phyloP scores from a whole-genome alignment of 83 land plant genomes.

The Diphasiastrum complanatum region DNA sequence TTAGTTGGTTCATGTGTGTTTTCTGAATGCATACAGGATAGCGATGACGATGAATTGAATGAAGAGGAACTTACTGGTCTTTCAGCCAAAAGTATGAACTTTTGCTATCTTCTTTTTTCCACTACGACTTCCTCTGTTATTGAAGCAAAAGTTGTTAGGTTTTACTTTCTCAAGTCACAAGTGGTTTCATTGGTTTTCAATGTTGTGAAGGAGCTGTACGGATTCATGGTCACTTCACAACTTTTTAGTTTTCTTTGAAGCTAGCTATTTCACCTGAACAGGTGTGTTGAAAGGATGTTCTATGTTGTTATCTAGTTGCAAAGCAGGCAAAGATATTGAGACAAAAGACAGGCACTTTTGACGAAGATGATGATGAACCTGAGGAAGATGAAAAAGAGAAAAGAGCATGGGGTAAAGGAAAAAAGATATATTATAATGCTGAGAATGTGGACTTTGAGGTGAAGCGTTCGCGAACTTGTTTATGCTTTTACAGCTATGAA shows the following conservation, averaged over 20 bases:
- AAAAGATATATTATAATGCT: slow-evolving; percentile 53
- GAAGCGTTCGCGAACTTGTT: not conserved
- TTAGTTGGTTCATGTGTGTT: too few species aligned
- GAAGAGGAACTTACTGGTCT: slow-evolving; percentile 40
- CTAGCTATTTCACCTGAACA: not conserved
- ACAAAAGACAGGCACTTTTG: slow-evolving; percentile 55
- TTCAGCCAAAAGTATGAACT: slow-evolving; percentile 59
- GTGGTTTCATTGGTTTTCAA: too few species aligned
- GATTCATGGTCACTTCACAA: not conserved
- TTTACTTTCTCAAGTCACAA: too few species aligned
- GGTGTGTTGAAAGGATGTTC: not conserved
- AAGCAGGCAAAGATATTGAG: slow-evolving; percentile 53
- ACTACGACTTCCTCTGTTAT: not conserved
- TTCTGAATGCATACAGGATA: too few species aligned
- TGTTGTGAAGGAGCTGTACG: too few species aligned
- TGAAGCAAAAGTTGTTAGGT: not conserved
- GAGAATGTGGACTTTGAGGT: slow-evolving; percentile 76
- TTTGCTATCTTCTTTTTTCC: not conserved
- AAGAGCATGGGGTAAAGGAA: slow-evolving; percentile 55
- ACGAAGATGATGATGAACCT: slow-evolving; percentile 67
- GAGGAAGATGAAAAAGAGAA: slow-evolving; percentile 44
- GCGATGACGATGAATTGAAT: slow-evolving; percentile 38
- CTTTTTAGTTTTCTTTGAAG: not conserved
- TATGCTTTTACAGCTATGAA: not conserved
- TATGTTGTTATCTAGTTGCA: slow-evolving; percentile 36